Base-by-base conservation (phyloP, 2,329 filamentous ascomycete genomes). In the Ceratocystis destructans region DNA sequence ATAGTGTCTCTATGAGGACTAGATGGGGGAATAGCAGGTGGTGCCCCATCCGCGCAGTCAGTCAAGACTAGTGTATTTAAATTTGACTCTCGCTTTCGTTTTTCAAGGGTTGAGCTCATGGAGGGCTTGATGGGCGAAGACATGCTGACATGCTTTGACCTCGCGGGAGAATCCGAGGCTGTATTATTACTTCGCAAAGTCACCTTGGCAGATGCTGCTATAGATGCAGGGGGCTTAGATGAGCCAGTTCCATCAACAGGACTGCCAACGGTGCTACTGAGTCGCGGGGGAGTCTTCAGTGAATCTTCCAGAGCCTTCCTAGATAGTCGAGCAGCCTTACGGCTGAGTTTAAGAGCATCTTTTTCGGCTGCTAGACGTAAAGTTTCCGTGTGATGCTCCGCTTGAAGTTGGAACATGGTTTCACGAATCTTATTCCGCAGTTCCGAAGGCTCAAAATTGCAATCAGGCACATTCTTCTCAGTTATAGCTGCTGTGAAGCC, bases 401-500 rank as follows among this genome's bases (percentile, higher is more conserved):
- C 61, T 33, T 89, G 83, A 20, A 93, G 77, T 0, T 76, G 69
- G 63, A 90, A 80, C 0, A 96, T 79, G 48, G 87, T 79, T 0
- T 83, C 74, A 37, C 90, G 84, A 53, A 96, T 84, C 4, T 83
- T 77, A 44, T 75, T 75, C 25, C 92, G 85, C 71, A 93, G 82
- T 7, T 79, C 73, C 0, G 81, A 79, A 2, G 80, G 77, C 41
- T 84, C 77, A 72, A 91, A 83, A 8, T 76, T 68, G 79, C 82
- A 83, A 0, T 73, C 70, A 1, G 77, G 73, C 3, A 72, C 63
- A 70, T 88, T 81, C 50, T 80, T 83, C 31, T 79, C 80, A 4
- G 96, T 77, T 20, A 96, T 77, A 68, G 83, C 86, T 22, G 77
- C 76, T 17, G 89, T 79, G 70, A 95, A 94, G 0, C 73, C 74